Evolutionary conservation across 2,329 filamentous ascomycete genomes (phyloP), one percentile per base, ranked within the genome.

Genomic region (Huntiella savannae): DNA sequence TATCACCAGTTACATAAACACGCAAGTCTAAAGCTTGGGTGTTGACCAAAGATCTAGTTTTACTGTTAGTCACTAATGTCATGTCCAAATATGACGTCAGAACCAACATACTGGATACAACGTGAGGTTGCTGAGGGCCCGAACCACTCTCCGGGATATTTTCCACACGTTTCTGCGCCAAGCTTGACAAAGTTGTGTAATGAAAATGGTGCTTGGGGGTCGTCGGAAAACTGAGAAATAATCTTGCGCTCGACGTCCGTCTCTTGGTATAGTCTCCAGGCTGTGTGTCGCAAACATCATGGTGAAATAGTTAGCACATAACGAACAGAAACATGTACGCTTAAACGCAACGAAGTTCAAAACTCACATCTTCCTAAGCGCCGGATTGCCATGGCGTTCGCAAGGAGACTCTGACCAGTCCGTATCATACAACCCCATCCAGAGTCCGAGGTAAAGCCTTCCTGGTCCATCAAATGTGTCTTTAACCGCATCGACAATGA

Each of bases 351-450:
- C 8, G 7, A 28, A 28, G 8, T 2, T 28, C 22, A 28, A 28
- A 28, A 51, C 62, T 52, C 68, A 86, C 83, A 81, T 71, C 91
- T 76, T 15, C 91, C 88, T 16, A 95, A 64, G 35, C 72, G 68
- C 41, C 87, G 64, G 47, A 82, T 70, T 13, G 75, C 63, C 55
- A 96, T 68, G 1, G 88, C 72, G 61, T 96, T 98, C 39, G 88
- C 88, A 37, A 98, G 67, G 19, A 98, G 69, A 56, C 84, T 88
- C 64, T 98, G 91, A 3, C 91, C 91, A 4, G 88, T 95, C 50
- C 91, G 71, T 55, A 98, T 96, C 91, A 98, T 98, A 58, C 91
- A 98, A 0, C 91, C 91, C 86, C 92, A 98, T 44, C 91, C 91
- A 7, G 84, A 87, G 59, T 98, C 91, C 2, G 85, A 88, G 8